Percentiles rank a stretch among this genome's conserved stretches.
These are phyloP conservation scores for Stagonosporopsis rhizophila DNA, from an alignment of 2,329 filamentous ascomycete species.

Conservation along the genomic window DNA sequence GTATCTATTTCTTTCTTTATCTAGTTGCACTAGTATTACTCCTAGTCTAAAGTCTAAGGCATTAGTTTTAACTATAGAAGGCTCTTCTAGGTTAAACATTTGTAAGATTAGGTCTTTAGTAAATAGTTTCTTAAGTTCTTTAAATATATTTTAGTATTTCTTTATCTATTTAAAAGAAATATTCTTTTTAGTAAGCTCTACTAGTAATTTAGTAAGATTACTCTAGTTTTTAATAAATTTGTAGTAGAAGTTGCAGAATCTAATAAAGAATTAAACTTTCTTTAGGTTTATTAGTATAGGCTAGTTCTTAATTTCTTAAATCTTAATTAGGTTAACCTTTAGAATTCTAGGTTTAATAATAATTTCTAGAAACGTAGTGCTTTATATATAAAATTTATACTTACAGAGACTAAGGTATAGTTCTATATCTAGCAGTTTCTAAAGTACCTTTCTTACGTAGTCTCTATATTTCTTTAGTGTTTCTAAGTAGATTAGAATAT, in stretches of 20 bases:
- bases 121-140: neutral
- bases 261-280: neutral
- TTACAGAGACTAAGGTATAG: neutral
- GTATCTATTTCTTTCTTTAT: neutral
- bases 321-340: neutral
- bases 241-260: conserved; percentile 8
- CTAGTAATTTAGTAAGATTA: neutral
- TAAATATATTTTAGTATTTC: neutral
- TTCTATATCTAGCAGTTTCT: neutral
- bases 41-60: neutral
- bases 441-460: neutral
- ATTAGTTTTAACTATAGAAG: neutral
- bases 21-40: neutral
- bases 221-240: conserved; percentile 3
- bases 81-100: neutral
- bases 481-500: neutral
- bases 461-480: neutral
- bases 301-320: neutral
- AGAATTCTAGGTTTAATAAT: neutral
- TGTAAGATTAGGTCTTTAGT: neutral
- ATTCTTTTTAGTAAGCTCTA: neutral
- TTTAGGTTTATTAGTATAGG: neutral
- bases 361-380: neutral
- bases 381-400: neutral
- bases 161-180: neutral